Evolutionary conservation across 2,329 filamentous ascomycete species (phyloP).

Genomic region (Aureobasidium pullulans): DNA sequence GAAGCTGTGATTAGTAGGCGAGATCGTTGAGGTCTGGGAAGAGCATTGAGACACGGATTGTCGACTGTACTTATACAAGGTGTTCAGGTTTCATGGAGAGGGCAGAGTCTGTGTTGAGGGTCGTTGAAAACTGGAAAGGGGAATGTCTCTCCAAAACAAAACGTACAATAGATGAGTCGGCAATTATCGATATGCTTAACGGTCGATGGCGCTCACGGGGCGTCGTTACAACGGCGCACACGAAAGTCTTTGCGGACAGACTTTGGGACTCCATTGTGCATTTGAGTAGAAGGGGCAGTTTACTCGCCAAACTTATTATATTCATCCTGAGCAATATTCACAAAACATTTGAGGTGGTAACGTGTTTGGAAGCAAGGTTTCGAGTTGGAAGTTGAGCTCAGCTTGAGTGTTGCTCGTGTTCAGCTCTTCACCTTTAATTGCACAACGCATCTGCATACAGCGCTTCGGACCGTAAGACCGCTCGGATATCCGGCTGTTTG

Average conservation of each 20-base stretch:
- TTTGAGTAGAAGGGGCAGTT: neutral
- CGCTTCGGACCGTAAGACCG: neutral
- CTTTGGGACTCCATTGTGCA: neutral
- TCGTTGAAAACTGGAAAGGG: neutral
- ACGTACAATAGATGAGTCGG: slow-evolving; percentile 14
- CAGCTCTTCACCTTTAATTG: slow-evolving; percentile 3
- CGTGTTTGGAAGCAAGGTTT: neutral
- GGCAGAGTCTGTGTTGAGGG: neutral
- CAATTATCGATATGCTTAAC: slow-evolving; percentile 13
- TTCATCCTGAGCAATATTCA: neutral
- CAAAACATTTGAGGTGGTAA: neutral
- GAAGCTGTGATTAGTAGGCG: slow-evolving; percentile 13
- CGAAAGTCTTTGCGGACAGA: neutral
- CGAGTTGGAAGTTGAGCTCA: slow-evolving; percentile 3
- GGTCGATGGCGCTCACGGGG: slow-evolving; percentile 11
- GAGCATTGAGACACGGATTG: slow-evolving; percentile 11
- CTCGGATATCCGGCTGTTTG: neutral
- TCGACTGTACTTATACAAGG: slow-evolving; percentile 6
- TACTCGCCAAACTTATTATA: neutral
- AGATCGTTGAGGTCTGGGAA: slow-evolving; percentile 10
- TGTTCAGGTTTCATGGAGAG: neutral
- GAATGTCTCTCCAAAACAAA: slow-evolving; percentile 12
- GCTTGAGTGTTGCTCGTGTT: neutral
- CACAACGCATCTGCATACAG: neutral
- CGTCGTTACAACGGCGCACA: slow-evolving; percentile 7